Evolutionary conservation across 1,284 basidiomycete genomes (phyloP).

Genomic region (Tremellales sp.): DNA sequence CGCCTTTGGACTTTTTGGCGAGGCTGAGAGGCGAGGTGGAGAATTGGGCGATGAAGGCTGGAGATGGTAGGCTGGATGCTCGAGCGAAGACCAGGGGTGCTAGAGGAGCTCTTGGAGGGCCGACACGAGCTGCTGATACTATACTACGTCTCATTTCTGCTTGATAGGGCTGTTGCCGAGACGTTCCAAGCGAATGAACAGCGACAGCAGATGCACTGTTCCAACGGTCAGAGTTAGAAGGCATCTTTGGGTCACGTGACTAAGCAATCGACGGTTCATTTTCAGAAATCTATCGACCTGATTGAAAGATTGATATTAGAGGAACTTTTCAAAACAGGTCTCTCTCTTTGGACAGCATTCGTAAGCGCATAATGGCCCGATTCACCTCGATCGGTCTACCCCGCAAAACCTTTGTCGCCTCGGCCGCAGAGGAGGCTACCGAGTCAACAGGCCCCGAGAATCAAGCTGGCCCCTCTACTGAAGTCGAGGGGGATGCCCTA

Average conservation of each 20-base stretch:
- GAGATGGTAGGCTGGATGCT: not conserved
- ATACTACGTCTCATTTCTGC: too few relatives aligned
- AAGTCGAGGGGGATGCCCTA: not conserved
- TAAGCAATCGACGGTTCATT: too few relatives aligned
- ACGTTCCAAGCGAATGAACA: too few relatives aligned
- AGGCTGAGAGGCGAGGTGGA: not conserved
- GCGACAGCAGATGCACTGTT: too few relatives aligned
- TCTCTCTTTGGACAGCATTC: too few relatives aligned
- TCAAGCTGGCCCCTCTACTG: constrained; percentile 22
- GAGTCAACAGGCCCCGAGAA: not conserved
- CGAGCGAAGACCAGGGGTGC: not conserved
- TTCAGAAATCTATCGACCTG: too few relatives aligned
- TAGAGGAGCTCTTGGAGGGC: not conserved
- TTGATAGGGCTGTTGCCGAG: too few relatives aligned
- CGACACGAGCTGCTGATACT: not conserved
- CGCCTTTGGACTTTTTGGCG: constrained; percentile 16
- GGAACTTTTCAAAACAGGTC: too few relatives aligned
- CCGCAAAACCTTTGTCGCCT: constrained; percentile 43
- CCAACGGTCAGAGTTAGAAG: too few relatives aligned
- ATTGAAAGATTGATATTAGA: too few relatives aligned
- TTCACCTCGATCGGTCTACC: constrained; percentile 49
- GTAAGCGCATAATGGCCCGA: constrained; percentile 43
- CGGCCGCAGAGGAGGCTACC: constrained; percentile 41
- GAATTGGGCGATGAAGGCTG: not conserved
- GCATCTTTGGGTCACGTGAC: too few relatives aligned